phyloP scores from a whole-genome alignment of 306 rosid species.

The Lathyrus tuberosus region DNA sequence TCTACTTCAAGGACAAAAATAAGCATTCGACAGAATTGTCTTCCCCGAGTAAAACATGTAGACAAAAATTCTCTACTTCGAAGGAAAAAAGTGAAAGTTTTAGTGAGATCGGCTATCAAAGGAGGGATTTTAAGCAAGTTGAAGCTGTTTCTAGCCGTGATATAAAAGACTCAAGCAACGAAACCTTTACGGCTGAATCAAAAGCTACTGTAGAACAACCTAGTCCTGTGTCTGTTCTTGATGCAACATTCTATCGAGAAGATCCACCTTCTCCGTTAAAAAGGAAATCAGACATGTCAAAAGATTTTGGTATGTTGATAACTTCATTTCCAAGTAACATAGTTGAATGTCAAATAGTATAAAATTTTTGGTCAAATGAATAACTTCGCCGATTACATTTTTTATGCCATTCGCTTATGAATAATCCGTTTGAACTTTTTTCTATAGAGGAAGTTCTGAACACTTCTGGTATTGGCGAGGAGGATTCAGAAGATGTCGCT shows the following conservation, averaged over 20 bases:
- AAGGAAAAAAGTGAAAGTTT: constrained; percentile 44
- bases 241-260: constrained; percentile 76
- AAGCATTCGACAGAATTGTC: constrained; percentile 47
- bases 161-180: constrained; percentile 42
- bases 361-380: constrained; percentile 20
- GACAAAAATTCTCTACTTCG: constrained; percentile 50
- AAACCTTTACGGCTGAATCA: constrained; percentile 45
- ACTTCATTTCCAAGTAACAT: constrained; percentile 21
- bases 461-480: constrained; percentile 46
- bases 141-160: constrained; percentile 20
- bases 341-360: constrained; percentile 10
- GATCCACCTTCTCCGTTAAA: constrained; percentile 94
- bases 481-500: constrained; percentile 41
- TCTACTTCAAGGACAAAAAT: too few relatives aligned
- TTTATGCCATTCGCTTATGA: constrained; percentile 21
- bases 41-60: constrained; percentile 51
- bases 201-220: constrained; percentile 70
- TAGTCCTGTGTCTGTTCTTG: constrained; percentile 96
- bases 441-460: constrained; percentile 56
- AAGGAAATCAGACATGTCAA: constrained; percentile 67
- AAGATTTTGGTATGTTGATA: constrained; percentile 55
- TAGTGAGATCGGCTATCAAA: constrained; percentile 43
- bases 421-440: constrained; percentile 46
- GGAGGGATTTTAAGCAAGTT: constrained; percentile 43
- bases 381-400: constrained; percentile 1